Conservation (phyloP, 2,329 filamentous ascomycete species). For the Cryoendolithus antarcticus region DNA sequence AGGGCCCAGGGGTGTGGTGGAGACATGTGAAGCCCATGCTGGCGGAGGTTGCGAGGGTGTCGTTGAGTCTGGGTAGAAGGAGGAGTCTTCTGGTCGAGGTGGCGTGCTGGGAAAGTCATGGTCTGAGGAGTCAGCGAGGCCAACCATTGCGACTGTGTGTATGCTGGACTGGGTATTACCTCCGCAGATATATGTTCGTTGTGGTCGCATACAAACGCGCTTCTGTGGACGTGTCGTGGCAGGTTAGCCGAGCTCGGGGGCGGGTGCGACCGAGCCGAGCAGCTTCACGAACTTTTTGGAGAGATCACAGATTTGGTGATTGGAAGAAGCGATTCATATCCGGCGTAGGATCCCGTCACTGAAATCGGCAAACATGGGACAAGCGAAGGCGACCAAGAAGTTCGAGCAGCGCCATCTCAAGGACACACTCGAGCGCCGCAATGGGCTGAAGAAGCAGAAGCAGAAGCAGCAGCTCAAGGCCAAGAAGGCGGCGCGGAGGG, state of each 20-base stretch:
- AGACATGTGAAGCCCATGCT: slow-evolving; percentile 18
- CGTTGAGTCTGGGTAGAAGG: slow-evolving; percentile 19
- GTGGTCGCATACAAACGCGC: no score
- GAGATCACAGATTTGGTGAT: no score
- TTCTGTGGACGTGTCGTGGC: no score
- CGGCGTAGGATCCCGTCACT: no score
- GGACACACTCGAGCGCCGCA: slow-evolving; percentile 76
- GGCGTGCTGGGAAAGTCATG: slow-evolving; percentile 15
- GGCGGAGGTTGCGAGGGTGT: slow-evolving; percentile 26
- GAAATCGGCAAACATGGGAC: slow-evolving; percentile 41
- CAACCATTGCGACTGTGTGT: no score
- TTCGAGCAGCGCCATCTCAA: slow-evolving; percentile 90
- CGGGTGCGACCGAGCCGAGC: no score
- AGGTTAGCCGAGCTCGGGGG: no score
- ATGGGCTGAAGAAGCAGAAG: slow-evolving; percentile 79
- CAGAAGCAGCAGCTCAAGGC: slow-evolving; percentile 72
- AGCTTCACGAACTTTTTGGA: no score
- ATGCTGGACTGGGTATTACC: no score
- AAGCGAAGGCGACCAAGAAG: slow-evolving; percentile 76
- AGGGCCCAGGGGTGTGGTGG: slow-evolving; percentile 23
- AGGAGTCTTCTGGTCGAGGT: slow-evolving; percentile 11
- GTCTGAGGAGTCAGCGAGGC: no score
- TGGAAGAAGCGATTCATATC: no score
- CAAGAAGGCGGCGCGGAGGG: slow-evolving; percentile 60
- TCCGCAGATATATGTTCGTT: no score